Conservation (phyloP, 331 rosid species). For the Acacia pycnantha region DNA sequence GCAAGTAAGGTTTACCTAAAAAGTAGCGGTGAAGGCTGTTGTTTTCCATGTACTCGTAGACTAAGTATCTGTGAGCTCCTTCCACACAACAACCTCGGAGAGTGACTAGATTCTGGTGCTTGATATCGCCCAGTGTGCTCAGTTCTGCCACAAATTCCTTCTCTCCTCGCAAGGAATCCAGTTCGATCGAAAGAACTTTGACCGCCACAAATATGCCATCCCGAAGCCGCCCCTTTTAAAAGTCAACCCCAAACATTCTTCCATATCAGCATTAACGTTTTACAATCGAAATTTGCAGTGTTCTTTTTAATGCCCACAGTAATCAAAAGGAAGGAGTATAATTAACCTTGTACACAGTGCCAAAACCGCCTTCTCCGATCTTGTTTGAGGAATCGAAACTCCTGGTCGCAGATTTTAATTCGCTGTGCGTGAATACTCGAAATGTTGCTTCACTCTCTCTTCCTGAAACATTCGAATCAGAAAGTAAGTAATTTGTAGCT, state of each 20-base stretch:
- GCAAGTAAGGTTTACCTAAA: constrained; percentile 43
- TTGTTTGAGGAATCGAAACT: constrained; percentile 53
- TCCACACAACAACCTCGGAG: constrained; percentile 85
- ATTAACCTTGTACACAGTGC: constrained; percentile 73
- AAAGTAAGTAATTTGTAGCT: neutral
- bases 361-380: constrained; percentile 91
- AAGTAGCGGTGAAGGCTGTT: constrained; percentile 69
- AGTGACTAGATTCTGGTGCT: constrained; percentile 74
- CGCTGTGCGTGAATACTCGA: constrained; percentile 57
- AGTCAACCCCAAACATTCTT: constrained; percentile 28
- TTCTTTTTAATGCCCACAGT: neutral
- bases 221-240: constrained; percentile 61
- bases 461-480: constrained; percentile 28
- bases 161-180: constrained; percentile 89
- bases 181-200: constrained; percentile 72
- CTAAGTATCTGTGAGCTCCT: constrained; percentile 69
- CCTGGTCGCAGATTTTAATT: constrained; percentile 68
- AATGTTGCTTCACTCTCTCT: constrained; percentile 48
- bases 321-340: neutral
- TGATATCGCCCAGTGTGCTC: constrained; percentile 61
- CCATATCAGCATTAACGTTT: neutral
- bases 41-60: constrained; percentile 89
- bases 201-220: constrained; percentile 75
- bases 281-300: neutral
- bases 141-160: constrained; percentile 79